phyloP scores from a whole-genome alignment of 495 filamentous ascomycete genomes.

The Penicillium riverlandense region DNA sequence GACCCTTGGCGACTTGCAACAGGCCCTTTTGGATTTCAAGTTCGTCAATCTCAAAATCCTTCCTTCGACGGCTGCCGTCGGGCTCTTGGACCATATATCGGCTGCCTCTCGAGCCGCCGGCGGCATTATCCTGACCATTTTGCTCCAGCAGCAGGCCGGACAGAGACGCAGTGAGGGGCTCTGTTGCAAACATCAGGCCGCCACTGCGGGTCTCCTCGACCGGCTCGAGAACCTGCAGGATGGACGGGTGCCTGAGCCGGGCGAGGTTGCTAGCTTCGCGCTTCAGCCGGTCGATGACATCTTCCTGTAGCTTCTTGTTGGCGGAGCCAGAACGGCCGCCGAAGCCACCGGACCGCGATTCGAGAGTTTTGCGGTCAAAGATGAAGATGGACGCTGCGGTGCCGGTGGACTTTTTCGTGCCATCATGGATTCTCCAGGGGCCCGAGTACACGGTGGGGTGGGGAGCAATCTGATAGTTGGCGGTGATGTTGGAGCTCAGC shows the following conservation, averaged over 20 bases:
- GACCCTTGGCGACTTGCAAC: conserved; percentile 83
- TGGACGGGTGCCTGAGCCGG: conserved; percentile 77
- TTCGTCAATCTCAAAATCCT: conserved; percentile 93
- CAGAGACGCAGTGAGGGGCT: conserved; percentile 82
- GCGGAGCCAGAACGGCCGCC: conserved; percentile 55
- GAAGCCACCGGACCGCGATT: conserved; percentile 54
- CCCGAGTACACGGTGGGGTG: conserved; percentile 66
- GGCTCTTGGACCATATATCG: conserved; percentile 78
- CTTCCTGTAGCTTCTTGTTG: conserved; percentile 73
- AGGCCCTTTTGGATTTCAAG: conserved; percentile 95
- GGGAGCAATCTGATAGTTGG: conserved; percentile 76
- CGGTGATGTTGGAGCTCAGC: conserved; percentile 81
- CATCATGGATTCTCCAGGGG: conserved; percentile 95
- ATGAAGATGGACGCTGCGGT: conserved; percentile 88
- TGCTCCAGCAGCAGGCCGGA: conserved; percentile 78
- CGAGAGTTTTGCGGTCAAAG: conserved; percentile 82
- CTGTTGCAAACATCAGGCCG: conserved; percentile 92
- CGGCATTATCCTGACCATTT: conserved; percentile 71
- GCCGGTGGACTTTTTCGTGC: conserved; percentile 87
- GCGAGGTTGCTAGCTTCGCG: conserved; percentile 86
- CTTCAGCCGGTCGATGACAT: conserved; percentile 83
- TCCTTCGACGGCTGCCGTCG: conserved; percentile 62
- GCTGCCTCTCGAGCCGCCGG: conserved; percentile 55
- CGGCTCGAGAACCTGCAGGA: conserved; percentile 89
- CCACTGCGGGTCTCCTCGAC: conserved; percentile 89